phyloP scores from a whole-genome alignment of 306 rosid species.

The Calophaca sinica region DNA sequence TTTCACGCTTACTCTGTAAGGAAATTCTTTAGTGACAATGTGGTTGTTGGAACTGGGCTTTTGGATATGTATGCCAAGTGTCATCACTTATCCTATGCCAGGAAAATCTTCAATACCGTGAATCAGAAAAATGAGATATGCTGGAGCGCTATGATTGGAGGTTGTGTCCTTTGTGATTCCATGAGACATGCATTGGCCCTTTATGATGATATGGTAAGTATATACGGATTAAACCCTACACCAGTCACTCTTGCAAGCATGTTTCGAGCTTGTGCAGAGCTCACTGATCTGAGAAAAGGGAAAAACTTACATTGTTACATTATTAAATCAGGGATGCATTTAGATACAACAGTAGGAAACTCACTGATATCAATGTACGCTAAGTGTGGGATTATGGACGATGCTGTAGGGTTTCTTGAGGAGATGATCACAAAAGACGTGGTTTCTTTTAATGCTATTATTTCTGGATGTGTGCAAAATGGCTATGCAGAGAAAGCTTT shows the following conservation, averaged over 20 bases:
- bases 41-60: constrained; percentile 57
- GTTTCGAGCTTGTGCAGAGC: constrained; percentile 61
- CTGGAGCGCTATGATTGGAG: constrained; percentile 69
- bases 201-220: constrained; percentile 55
- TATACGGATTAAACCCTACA: constrained; percentile 47
- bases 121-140: constrained; percentile 54
- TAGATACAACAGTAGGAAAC: constrained; percentile 55
- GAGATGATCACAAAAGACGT: constrained; percentile 54
- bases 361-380: constrained; percentile 61
- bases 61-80: constrained; percentile 65
- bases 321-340: constrained; percentile 50
- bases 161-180: constrained; percentile 53
- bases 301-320: constrained; percentile 46
- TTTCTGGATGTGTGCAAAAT: constrained; percentile 73
- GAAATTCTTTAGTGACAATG: constrained; percentile 45
- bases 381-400: constrained; percentile 55
- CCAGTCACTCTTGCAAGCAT: constrained; percentile 52
- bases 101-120: constrained; percentile 48
- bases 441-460: constrained; percentile 66
- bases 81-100: constrained; percentile 47
- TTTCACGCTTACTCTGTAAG: constrained; percentile 50
- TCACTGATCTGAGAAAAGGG: constrained; percentile 55
- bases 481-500: constrained; percentile 71
- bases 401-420: constrained; percentile 48
- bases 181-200: constrained; percentile 55